Conservation (phyloP, 1,284 basidiomycete species). For the Thelephora terrestris region DNA sequence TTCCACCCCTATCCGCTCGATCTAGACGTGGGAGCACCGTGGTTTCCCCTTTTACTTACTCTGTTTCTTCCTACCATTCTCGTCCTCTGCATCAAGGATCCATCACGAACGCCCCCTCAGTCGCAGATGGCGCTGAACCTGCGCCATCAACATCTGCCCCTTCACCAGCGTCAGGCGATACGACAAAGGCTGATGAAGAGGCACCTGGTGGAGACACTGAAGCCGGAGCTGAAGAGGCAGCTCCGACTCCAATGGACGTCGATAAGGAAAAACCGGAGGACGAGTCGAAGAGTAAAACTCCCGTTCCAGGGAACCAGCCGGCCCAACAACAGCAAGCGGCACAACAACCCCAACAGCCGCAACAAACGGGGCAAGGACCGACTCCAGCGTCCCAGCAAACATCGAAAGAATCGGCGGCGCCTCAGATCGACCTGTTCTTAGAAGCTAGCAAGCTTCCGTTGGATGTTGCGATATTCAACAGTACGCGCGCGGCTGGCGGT, state of each 20-base stretch:
- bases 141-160: background rate
- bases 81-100: background rate
- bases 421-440: conserved; percentile 62
- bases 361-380: conserved; percentile 5
- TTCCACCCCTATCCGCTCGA: background rate
- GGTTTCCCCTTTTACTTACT: no score
- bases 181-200: no score
- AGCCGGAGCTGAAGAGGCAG: no score
- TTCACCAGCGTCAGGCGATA: background rate
- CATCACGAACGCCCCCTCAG: background rate
- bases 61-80: background rate
- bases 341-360: conserved; percentile 5
- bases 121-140: background rate
- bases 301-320: background rate
- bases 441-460: conserved; percentile 89
- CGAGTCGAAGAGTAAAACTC: no score
- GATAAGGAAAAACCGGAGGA: background rate
- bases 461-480: conserved; percentile 92
- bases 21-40: no score
- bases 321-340: conserved; percentile 6
- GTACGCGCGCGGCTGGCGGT: conserved; percentile 73
- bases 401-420: background rate
- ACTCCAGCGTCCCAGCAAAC: background rate
- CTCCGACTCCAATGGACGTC: background rate
- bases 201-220: no score